Base-by-base conservation (phyloP, 2,329 filamentous ascomycete genomes). In the Dactylella cylindrospora region DNA sequence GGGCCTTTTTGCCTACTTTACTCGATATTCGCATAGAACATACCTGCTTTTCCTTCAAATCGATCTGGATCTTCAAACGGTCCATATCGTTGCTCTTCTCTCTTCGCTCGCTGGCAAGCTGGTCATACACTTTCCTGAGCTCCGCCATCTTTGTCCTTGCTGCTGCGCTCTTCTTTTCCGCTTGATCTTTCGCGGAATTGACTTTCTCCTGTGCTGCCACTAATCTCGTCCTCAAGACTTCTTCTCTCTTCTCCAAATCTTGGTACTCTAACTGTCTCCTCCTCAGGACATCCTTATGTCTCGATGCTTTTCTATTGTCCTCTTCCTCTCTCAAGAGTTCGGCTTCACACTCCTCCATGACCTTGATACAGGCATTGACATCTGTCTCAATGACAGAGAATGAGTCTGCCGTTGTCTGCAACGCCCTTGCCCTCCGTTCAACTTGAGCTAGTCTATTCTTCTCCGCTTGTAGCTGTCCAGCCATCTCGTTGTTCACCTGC, bases 41-140 rank as follows among this genome's bases (percentile, higher is more conserved):
- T 77, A 90, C 90, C 87, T 97, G 97, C 77, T 97, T 97, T 80
- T 97, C 91, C 6, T 89, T 95, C 76, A 96, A 90, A 75, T 98
- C 93, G 66, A 98, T 97, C 62, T 90, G 79, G n/a, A 96, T 88
- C 67, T 88, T 83, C 69, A 90, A 80, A 71, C 86, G 84, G 77
- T 98, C 93, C 76, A 97, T 94, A 70, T 97, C 91, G 55, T 88
- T 85, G 26, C 85, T 85, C 75, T 95, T 94, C 50, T 93, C 88
- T 1, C 81, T 81, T 65, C 90, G 80, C 77, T 98, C 91, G 70
- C 91, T 86, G 0, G 85, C 86, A 62, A 97, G 76, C 71, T 84
- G 83, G 70, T 83, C 83, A 73, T 98, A 91, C 39, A 90, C 80
- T 3, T 80, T 82, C 51, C 88, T 80, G 52, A 98, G 77, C 73